These are phyloP conservation scores for Oryza officinalis DNA, from an alignment of 176 grass and related monocot species.

Conservation along the genomic window DNA sequence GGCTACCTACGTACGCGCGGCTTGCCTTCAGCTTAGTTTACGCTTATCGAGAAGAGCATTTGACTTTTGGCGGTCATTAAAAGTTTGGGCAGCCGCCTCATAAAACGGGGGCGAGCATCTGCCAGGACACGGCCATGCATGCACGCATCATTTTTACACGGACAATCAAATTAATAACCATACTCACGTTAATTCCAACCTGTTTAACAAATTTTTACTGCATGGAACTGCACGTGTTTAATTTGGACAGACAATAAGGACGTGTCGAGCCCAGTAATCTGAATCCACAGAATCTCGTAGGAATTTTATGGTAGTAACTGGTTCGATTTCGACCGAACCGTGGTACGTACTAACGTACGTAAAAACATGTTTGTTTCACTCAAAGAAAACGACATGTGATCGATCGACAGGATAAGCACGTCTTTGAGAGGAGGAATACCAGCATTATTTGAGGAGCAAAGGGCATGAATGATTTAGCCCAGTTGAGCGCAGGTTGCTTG, in stretches of 20 bases:
- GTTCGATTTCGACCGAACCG: background rate
- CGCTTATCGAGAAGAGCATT: constrained; percentile 44
- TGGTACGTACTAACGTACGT: background rate
- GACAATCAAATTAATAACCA: constrained; percentile 20
- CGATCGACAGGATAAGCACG: background rate
- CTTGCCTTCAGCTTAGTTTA: constrained; percentile 53
- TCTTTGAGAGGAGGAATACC: background rate
- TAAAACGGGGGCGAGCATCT: constrained; percentile 48
- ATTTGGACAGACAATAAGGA: background rate
- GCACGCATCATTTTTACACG: constrained; percentile 30
- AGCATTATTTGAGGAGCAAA: constrained; percentile 14
- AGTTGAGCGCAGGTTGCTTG: constrained; percentile 41
- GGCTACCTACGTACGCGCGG: constrained; percentile 41
- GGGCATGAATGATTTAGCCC: constrained; percentile 43
- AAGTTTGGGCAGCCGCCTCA: constrained; percentile 45
- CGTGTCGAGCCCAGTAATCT: background rate
- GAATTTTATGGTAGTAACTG: background rate
- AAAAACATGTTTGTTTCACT: background rate
- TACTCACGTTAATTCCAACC: background rate
- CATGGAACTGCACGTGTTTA: background rate
- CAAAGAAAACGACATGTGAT: background rate
- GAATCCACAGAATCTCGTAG: background rate
- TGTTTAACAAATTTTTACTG: background rate
- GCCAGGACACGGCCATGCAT: background rate
- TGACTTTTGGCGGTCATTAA: constrained; percentile 54